Evolutionary conservation across 306 rosid species (phyloP), one percentile per base, ranked within the genome.

Genomic region (Glycyrrhiza uralensis): DNA sequence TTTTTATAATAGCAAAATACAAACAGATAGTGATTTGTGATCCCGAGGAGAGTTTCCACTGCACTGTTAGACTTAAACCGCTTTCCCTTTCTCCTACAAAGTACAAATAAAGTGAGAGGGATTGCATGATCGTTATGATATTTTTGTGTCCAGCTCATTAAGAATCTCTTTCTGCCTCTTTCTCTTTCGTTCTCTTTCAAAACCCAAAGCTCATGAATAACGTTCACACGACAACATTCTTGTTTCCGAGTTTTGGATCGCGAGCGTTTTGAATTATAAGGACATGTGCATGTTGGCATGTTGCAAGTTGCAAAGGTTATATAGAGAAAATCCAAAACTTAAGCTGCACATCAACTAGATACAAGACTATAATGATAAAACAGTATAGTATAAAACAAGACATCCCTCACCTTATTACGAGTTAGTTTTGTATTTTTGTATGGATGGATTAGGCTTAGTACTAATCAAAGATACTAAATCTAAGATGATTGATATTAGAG

Each of bases 41-140:
- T 85, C 89, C 89, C 89, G 30, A 82, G 57, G 75, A 1, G 76
- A 79, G 76, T 78, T 75, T 71, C 69, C 72, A 30, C 19, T 20
- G n/a, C n/a, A 15, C 24, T 39, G 57, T 75, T 46, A 7, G 59
- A 58, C 65, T 10, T 47, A 19, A 66, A 29, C 65, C 38, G 2
- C 71, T 69, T 77, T 69, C 23, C 14, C 81, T 69, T 77, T 69
- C 24, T 6, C 39, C 46, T 13, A 24, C 57, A 59, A 51, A 64
- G 79, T 75, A 74, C 72, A 57, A 39, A 55, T 23, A 61, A 69
- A 77, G 80, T 46, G 36, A 47, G 29, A 38, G 29, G 22, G 5
- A 13, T 35, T 50, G 18, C 35, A 28, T 32, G 71, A 54, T 9
- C 46, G 35, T 35, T 24, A 10, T 46, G 39, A 35, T 56, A 45